phyloP scores from a whole-genome alignment of 352 stramenopile species.

The Pythium phragmitis region DNA sequence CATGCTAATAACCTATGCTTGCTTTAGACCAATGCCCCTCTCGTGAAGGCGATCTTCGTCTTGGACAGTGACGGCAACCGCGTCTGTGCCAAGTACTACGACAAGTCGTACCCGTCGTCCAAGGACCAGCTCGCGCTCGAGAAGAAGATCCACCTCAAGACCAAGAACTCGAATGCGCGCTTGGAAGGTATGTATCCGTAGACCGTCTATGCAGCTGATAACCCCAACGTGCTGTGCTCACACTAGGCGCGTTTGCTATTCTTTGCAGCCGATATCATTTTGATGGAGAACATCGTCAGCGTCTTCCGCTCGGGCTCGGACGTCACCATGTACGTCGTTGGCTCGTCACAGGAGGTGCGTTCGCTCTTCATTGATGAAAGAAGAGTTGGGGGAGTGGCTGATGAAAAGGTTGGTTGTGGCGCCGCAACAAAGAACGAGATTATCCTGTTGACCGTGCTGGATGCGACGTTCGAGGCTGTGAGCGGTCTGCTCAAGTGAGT shows the following conservation, averaged over 20 bases:
- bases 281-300: slow-evolving; percentile 90
- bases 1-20: neutral
- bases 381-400: neutral
- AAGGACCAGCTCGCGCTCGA: slow-evolving; percentile 88
- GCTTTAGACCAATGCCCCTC: slow-evolving; percentile 57
- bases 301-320: slow-evolving; percentile 88
- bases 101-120: slow-evolving; percentile 83
- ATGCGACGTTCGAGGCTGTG: slow-evolving; percentile 83
- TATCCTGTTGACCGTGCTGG: slow-evolving; percentile 84
- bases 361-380: neutral
- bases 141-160: slow-evolving; percentile 91
- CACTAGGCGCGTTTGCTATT: neutral
- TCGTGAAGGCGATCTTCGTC: slow-evolving; percentile 88
- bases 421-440: slow-evolving; percentile 73
- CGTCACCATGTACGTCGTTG: slow-evolving; percentile 88
- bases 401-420: neutral
- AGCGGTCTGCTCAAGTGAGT: slow-evolving; percentile 86
- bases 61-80: slow-evolving; percentile 87
- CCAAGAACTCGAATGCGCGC: slow-evolving; percentile 85
- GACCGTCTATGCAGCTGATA: neutral
- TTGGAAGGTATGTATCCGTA: slow-evolving; percentile 56
- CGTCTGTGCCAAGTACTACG: slow-evolving; percentile 92
- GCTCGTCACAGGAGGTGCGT: slow-evolving; percentile 71
- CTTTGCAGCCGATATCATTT: slow-evolving; percentile 75
- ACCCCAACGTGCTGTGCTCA: neutral